Base-by-base conservation (phyloP, 306 rosid genomes). In the Rosa multiflora region DNA sequence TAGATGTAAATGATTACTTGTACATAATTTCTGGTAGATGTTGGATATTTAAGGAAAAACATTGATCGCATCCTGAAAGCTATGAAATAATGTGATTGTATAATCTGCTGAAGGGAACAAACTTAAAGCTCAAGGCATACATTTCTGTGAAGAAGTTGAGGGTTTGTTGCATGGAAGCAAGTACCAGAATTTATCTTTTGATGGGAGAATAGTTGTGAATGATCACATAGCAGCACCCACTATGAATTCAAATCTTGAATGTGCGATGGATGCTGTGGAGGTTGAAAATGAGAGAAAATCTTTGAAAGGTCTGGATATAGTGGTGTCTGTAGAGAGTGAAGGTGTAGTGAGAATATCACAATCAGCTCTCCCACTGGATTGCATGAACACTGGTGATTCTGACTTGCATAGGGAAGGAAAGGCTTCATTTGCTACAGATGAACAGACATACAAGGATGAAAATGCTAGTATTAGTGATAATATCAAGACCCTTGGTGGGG, bases 171-270 rank as follows among this genome's bases (percentile, higher is more conserved):
- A 32, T 59, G 59, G 51, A 56, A 35, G n/a, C 5, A 26, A 20
- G 11, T 14, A 29, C 48, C 64, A 52, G 1, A 52, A 52, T 32
- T 17, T 72, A 18, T 51, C 47, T n/a, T 48, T 72, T 72, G 59
- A 70, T 59, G 15, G 26, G 72, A 67, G 48, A 48, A 52, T 48
- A 58, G 66, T 18, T 75, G 32, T 48, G 80, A 72, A 81, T 18
- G 67, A 81, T 51, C 52, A 81, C 26, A 17, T 37, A 8, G 23
- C 1, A 26, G 42, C 46, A 62, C 32, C 18, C 49, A 18, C 75
- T 75, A 37, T 15, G 44, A 13, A 21, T 59, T 79, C 44, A 14
- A 40, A 15, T 4, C 5, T 10, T 47, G 72, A 75, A 47, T 46
- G 8, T 59, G 68, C 47, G 15, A 15, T 35, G 51, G 72, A 37